A percentile compares a stretch with the other conserved stretches of the same genome.
Conservation (phyloP, 208 protist genomes). For the Acanthamoeba triangularis region DNA sequence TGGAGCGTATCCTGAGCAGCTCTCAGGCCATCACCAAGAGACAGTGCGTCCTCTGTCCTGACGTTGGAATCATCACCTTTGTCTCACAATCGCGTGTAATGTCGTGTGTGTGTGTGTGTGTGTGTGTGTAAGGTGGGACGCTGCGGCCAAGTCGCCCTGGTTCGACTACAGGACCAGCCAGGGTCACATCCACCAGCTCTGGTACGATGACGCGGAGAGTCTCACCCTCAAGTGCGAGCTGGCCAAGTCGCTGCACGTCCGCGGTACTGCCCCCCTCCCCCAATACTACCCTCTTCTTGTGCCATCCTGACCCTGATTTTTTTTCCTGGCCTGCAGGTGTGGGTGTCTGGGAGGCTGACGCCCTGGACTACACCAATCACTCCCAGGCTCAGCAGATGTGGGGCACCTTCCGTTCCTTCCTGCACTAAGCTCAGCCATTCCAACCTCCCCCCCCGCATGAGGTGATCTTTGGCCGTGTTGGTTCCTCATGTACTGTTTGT, state of each 20-base stretch:
- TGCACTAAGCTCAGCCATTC: neutral
- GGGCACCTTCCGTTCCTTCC: constrained; percentile 71
- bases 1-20: neutral
- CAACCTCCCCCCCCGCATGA: no score
- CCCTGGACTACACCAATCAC: constrained; percentile 64
- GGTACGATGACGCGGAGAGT: constrained; percentile 61
- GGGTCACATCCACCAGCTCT: constrained; percentile 44
- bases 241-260: constrained; percentile 32
- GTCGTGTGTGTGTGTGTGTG: neutral
- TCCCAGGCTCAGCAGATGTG: constrained; percentile 72
- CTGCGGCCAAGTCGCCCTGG: constrained; percentile 39
- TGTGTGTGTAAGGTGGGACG: constrained; percentile 18
- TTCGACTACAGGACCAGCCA: constrained; percentile 22
- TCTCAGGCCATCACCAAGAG: neutral
- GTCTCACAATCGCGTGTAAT: neutral
- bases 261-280: neutral
- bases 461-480: no score
- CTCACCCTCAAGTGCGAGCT: constrained; percentile 70
- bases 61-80: no score
- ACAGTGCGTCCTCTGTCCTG: neutral
- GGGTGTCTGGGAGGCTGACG: constrained; percentile 72
- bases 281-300: neutral
- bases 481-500: no score
- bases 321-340: neutral
- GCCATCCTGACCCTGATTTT: no score